A percentile compares a stretch with the other conserved stretches of the same genome.
Evolutionary conservation across 352 stramenopile species (phyloP).

Genomic region (Paralagenidium karlingii): DNA sequence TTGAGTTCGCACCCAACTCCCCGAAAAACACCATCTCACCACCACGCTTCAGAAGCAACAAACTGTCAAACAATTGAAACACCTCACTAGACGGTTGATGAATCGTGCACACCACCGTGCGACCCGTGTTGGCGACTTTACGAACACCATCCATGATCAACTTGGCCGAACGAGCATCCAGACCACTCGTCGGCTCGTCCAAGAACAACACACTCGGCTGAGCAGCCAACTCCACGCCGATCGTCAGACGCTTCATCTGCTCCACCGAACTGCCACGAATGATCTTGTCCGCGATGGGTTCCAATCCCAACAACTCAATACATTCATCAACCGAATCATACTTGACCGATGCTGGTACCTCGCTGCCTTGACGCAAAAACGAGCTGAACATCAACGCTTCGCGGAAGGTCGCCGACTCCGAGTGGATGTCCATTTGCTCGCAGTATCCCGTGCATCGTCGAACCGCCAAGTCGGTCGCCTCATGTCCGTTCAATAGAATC

Average conservation of each 20-base stretch:
- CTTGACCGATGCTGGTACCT: slow-evolving; percentile 24
- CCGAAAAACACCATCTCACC: slow-evolving; percentile 40
- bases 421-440: slow-evolving; percentile 86
- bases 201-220: slow-evolving; percentile 82
- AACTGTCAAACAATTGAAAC: slow-evolving; percentile 82
- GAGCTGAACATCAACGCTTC: slow-evolving; percentile 88
- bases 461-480: slow-evolving; percentile 13
- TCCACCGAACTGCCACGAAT: slow-evolving; percentile 42
- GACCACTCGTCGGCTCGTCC: slow-evolving; percentile 84
- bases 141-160: slow-evolving; percentile 82
- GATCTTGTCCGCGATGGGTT: slow-evolving; percentile 46
- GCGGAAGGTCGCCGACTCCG: slow-evolving; percentile 75
- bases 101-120: slow-evolving; percentile 86
- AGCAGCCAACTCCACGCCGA: slow-evolving; percentile 87
- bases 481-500: slow-evolving; percentile 63
- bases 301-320: slow-evolving; percentile 34
- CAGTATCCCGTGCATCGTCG: slow-evolving; percentile 19
- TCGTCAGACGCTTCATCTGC: slow-evolving; percentile 54
- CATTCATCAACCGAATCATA: slow-evolving; percentile 42
- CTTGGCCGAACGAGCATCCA: slow-evolving; percentile 81
- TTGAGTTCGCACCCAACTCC: slow-evolving; percentile 27
- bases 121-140: slow-evolving; percentile 66
- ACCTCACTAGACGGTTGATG: slow-evolving; percentile 87
- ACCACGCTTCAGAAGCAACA: slow-evolving; percentile 73
- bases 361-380: slow-evolving; percentile 40